Evolutionary conservation across 495 filamentous ascomycete species (phyloP).

Genomic region (Aspergillus cavernicola): DNA sequence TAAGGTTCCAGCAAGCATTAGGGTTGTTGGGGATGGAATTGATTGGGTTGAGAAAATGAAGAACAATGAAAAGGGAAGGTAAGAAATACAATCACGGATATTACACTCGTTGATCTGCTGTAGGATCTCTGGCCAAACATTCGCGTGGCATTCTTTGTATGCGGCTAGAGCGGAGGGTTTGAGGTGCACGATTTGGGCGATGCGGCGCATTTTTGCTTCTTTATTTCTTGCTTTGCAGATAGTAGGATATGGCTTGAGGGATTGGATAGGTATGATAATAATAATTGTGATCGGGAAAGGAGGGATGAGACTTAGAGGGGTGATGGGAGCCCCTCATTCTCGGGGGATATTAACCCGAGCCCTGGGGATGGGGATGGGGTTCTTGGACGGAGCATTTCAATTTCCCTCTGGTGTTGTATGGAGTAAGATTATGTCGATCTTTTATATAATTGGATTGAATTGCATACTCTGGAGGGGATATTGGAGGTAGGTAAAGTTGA

Average conservation of each 20-base stretch:
- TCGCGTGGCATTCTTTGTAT: constrained; percentile 69
- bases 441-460: too few species aligned
- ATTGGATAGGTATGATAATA: not conserved
- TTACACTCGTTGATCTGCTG: constrained; percentile 68
- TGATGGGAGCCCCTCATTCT: constrained; percentile 13
- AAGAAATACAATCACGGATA: constrained; percentile 60
- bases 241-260: too few species aligned
- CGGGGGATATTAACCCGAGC: constrained; percentile 32
- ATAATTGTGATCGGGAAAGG: not conserved
- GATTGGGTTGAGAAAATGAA: not conserved
- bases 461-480: too few species aligned
- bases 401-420: not conserved
- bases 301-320: too few species aligned
- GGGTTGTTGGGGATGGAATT: too few species aligned
- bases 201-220: constrained; percentile 32
- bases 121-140: constrained; percentile 71
- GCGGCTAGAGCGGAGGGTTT: constrained; percentile 58
- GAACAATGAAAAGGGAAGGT: not conserved
- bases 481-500: too few species aligned
- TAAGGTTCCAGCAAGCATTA: too few species aligned
- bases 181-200: constrained; percentile 68
- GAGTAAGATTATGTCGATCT: not conserved
- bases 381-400: not conserved
- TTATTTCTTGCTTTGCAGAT: too few species aligned
- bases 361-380: not conserved